phyloP scores from a whole-genome alignment of 768 basidiomycete genomes.

The Lentinula aciculospora region DNA sequence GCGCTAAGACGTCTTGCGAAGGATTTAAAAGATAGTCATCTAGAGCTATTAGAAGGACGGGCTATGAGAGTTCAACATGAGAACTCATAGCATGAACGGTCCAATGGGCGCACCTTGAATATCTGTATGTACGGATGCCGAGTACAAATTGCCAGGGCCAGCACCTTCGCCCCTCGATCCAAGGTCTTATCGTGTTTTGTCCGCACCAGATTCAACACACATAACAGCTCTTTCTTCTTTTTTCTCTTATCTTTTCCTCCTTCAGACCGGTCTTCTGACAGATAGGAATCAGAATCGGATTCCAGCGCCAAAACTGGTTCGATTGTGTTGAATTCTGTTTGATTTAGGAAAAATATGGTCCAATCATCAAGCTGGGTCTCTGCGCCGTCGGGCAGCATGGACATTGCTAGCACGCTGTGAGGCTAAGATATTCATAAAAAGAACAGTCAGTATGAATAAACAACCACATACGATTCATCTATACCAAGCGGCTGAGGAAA shows the following conservation, averaged over 20 bases:
- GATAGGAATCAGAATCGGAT: conserved; percentile 22
- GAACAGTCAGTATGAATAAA: neutral
- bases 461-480: conserved; percentile 75
- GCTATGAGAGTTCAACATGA: conserved; percentile 39
- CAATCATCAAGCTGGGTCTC: conserved; percentile 94
- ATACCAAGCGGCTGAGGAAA: conserved; percentile 93
- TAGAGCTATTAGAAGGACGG: conserved; percentile 86
- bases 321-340: conserved; percentile 84
- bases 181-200: conserved; percentile 72
- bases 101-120: conserved; percentile 49
- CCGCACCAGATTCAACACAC: conserved; percentile 73
- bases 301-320: conserved; percentile 76
- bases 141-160: conserved; percentile 78
- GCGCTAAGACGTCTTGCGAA: conserved; percentile 83
- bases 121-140: conserved; percentile 78
- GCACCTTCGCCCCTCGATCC: conserved; percentile 71
- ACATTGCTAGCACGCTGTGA: conserved; percentile 84
- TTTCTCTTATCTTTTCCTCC: conserved; percentile 19
- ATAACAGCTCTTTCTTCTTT: conserved; percentile 44
- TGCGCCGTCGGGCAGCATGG: conserved; percentile 98
- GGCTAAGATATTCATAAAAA: conserved; percentile 7
- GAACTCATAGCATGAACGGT: neutral
- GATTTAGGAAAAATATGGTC: conserved; percentile 98
- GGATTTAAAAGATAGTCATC: conserved; percentile 92
- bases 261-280: conserved; percentile 15